Evolutionary conservation across 257 asterid species (phyloP), one percentile per base, ranked within the genome.

Genomic region (Anisodus acutangulus): DNA sequence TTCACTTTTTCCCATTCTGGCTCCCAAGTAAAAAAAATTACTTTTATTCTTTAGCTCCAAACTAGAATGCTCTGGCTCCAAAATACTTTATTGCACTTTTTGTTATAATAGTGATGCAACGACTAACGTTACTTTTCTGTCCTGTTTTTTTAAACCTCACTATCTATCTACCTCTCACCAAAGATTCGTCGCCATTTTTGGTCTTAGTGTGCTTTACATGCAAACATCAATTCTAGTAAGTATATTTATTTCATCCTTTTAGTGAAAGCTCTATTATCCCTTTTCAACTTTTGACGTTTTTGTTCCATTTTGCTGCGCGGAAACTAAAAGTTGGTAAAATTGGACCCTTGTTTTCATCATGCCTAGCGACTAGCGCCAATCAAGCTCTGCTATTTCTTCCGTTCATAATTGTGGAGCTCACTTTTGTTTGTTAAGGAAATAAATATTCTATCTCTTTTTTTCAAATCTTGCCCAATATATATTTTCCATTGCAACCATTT

Each of bases 391-490:
- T 8, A 13, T 35, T 67, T 67, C 76, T 35, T 67, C 37, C 45
- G 4, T 68, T 67, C 74, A 67, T 67, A 37, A 67, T 67, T 67
- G 19, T 67, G 51, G 49, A 68, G 51, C 51, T 68, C 51, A 35
- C 74, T 5, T 67, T 13, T 37, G 45, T 11, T 6, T 13, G 49
- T 37, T 68, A 68, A 35, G 13, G 22, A 12, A 4, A 37, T 37
- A 12, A 68, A 68, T 6, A 64, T 68, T 37, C 26, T 22, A 22
- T 22, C 26, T 68, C 22, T 22, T 9, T 13, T 68, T 37, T 67
- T 5, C 49, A 37, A 37, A 37, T 67, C 22, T 13, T 37, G 51
- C 76, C 22, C 13, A 37, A 5, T 57, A 57, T 54, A 15, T 4
- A 57, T 16, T 15, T 12, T 55, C 0, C 8, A 2, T 15, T 8